Evolutionary conservation across 345 rosid genomes (phyloP).

Genomic region (Chamaenerion angustifolium): DNA sequence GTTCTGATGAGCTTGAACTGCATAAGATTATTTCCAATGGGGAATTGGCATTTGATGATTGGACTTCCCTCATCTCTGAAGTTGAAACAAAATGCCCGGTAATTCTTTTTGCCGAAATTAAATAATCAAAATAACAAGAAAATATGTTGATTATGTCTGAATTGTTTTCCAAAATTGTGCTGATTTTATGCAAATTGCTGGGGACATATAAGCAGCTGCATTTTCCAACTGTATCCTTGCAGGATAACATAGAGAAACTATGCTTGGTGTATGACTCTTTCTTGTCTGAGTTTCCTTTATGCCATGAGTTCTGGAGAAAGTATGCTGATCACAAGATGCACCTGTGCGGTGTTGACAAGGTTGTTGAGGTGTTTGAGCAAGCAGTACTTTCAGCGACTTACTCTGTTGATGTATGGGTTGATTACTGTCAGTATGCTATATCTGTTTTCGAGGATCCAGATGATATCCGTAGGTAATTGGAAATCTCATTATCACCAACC

Average conservation of each 20-base stretch:
- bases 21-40: constrained; percentile 11
- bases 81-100: constrained; percentile 16
- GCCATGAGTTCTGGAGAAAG: constrained; percentile 83
- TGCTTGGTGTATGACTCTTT: constrained; percentile 61
- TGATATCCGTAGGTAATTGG: constrained; percentile 57
- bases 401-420: constrained; percentile 63
- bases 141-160: no score
- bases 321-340: constrained; percentile 49
- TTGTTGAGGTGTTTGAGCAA: constrained; percentile 55
- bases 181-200: background rate
- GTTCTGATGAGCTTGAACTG: constrained; percentile 12
- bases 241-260: constrained; percentile 55
- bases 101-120: background rate
- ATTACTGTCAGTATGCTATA: constrained; percentile 49
- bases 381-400: constrained; percentile 58
- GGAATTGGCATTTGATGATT: constrained; percentile 24
- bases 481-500: background rate
- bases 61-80: constrained; percentile 23
- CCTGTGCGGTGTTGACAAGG: constrained; percentile 42
- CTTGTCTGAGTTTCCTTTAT: constrained; percentile 68
- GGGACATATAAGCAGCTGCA: background rate
- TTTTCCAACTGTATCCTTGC: constrained; percentile 6
- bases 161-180: background rate
- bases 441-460: constrained; percentile 49
- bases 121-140: no score